A percentile compares a stretch with the other conserved stretches of the same genome.
Conservation (phyloP, 2,329 filamentous ascomycete genomes). For the Fusarium fracticaudum region DNA sequence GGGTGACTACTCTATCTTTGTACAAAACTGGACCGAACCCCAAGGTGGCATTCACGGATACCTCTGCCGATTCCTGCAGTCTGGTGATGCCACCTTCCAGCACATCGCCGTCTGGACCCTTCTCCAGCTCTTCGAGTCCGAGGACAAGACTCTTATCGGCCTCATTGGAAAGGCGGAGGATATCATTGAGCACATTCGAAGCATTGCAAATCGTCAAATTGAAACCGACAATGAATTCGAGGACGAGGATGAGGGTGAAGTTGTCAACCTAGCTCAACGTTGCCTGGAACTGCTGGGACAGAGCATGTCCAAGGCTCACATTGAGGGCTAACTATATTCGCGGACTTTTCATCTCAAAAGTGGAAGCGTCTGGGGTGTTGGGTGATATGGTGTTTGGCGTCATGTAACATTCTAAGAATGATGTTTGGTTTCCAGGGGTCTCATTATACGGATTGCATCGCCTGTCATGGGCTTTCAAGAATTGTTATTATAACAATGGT, state of each 20-base stretch:
- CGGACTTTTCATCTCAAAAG: slow-evolving; percentile 41
- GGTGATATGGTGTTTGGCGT: slow-evolving; percentile 46
- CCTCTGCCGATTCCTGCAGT: slow-evolving; percentile 89
- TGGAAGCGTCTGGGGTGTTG: slow-evolving; percentile 37
- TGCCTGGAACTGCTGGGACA: slow-evolving; percentile 88
- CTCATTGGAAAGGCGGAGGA: slow-evolving; percentile 91
- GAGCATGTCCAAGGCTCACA: slow-evolving; percentile 78
- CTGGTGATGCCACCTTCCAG: slow-evolving; percentile 96
- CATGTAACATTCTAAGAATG: slow-evolving; percentile 41
- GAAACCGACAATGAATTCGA: slow-evolving; percentile 87
- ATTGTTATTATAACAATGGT: slow-evolving; percentile 26
- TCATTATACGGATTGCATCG: slow-evolving; percentile 36
- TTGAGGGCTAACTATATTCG: slow-evolving; percentile 71
- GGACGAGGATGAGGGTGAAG: slow-evolving; percentile 92
- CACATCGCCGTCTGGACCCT: slow-evolving; percentile 99
- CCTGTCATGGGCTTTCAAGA: slow-evolving; percentile 26
- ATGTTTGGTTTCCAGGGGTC: slow-evolving; percentile 37
- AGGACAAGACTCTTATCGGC: slow-evolving; percentile 87
- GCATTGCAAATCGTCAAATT: slow-evolving; percentile 88
- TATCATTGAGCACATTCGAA: slow-evolving; percentile 89
- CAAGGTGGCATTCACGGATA: slow-evolving; percentile 97
- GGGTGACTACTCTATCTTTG: slow-evolving; percentile 95
- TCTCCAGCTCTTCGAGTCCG: slow-evolving; percentile 93
- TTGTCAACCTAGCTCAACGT: slow-evolving; percentile 88
- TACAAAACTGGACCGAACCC: slow-evolving; percentile 92